Evolutionary conservation across 140 eudicot genomes (phyloP), one percentile per base, ranked within the genome.

Genomic region (Bidens hawaiensis): DNA sequence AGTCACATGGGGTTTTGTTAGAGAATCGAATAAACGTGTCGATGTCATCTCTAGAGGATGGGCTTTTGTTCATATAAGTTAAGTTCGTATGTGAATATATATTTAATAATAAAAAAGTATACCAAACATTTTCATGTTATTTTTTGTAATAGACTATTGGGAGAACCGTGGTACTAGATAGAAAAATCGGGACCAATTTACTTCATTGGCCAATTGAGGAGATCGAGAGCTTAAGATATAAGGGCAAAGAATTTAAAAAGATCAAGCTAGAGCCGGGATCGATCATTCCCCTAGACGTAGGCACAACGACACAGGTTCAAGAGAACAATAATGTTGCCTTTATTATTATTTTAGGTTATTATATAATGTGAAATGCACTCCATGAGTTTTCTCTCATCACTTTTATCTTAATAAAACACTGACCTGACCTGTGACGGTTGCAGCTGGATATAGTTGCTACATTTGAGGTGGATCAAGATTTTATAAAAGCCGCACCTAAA

Each of bases 151-250:
- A 81, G 87, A 73, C 65, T 49, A 64, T 81, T 60, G 83, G 69
- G 40, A 81, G 87, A 75, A 77, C 83, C 1, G 60, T 81, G 47
- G 72, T 74, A 3, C 75, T 77, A 0, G 87, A 81, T 49, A 43
- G 40, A 43, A 77, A 74, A 34, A 81, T 83, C 0, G 83, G 87
- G 28, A 69, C 77, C 53, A 67, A 81, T 66, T 18, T 81, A 55
- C 75, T 81, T 47, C 80, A 81, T 42, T 81, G 87, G 87, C 87
- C 87, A 22, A 75, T 81, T 46, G 83, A 81, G 68, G 87, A 81
- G 36, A 64, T 81, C 5, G 79, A 81, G 15, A 77, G 34, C 7
- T 61, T 81, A 59, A 81, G 87, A 60, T 52, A 40, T 47, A 41
- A 45, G 51, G 64, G 34, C 38, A 46, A 16, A 1, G 78, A 53